Conservation (phyloP, 345 rosid genomes). For the Eucalyptus sp. region DNA sequence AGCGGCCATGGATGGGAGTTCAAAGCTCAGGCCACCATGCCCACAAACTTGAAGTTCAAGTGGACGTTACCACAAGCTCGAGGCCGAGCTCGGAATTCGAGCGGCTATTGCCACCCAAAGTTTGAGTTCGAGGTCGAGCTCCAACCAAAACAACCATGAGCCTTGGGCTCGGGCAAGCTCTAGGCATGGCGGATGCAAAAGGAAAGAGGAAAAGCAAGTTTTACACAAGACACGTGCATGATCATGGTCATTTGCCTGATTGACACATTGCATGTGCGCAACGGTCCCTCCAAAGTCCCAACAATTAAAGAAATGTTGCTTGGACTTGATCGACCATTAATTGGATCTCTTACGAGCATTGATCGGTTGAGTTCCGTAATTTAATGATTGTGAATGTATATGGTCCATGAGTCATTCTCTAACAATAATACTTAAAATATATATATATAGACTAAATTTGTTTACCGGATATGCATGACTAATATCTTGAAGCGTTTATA, state of each 20-base stretch:
- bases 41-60: neutral
- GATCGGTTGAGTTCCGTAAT: neutral
- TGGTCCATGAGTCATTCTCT: neutral
- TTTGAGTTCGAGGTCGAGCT: no score
- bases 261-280: neutral
- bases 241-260: neutral
- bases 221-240: neutral
- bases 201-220: no score
- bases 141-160: no score
- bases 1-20: fast-evolving
- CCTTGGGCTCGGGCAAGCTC: neutral
- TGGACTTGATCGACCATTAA: neutral
- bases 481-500: neutral
- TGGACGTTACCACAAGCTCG: neutral
- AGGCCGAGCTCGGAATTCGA: neutral
- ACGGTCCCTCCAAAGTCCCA: neutral
- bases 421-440: neutral
- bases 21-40: neutral
- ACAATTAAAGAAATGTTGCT: neutral
- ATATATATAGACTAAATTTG: neutral
- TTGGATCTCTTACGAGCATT: neutral
- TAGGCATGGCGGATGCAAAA: no score
- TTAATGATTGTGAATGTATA: neutral
- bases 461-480: neutral
- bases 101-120: no score